Evolutionary conservation across 129 eudicot species (phyloP), one percentile per base, ranked within the genome.

Genomic region (Sambucus nigra): DNA sequence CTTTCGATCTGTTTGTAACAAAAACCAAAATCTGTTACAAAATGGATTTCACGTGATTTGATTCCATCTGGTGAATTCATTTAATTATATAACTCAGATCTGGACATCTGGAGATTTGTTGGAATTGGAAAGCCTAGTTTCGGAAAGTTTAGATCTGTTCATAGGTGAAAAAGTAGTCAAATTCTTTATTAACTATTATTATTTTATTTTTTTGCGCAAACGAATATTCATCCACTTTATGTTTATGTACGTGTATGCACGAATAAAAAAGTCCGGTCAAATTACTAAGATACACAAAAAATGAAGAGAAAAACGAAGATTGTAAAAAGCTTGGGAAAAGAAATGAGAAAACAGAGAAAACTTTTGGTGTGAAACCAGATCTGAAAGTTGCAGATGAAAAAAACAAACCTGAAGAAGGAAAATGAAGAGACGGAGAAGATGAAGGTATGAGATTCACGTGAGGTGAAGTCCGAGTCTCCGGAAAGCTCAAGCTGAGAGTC

Each of bases 401-500:
- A 31, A 44, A 26, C 8, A 5, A 24, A 53, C 24, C n/a, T 27
- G 76, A 72, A 26, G 78, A 54, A 5, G 70, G 79, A 2, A 53
- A 47, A 14, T 0, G 67, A 32, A 9, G 64, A 47, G 75, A 50
- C 7, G 71, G 20, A 8, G 53, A 35, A 11, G 46, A 17, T 11
- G 78, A 32, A 42, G 84, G 80, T 73, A 71, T 76, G 19, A 70
- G 80, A 62, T 83, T 88, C 42, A 80, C 47, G 61, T 76, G 86
- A 4, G 18, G 48, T 23, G 40, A 47, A 53, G 2, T 45, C 25
- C 12, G 53, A 7, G 41, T 41, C 12, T 73, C 67, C 53, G 82
- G 69, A 40, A 68, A 76, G 64, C 65, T 72, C 58, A 84, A 66
- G 73, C 94, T 80, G 11, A 84, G 70, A 27, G 80, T 76, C 58